Percentiles rank a stretch among this genome's conserved stretches.
These are phyloP conservation scores for Panicum hallii DNA, from an alignment of 202 grass and related monocot species.

Conservation along the genomic window DNA sequence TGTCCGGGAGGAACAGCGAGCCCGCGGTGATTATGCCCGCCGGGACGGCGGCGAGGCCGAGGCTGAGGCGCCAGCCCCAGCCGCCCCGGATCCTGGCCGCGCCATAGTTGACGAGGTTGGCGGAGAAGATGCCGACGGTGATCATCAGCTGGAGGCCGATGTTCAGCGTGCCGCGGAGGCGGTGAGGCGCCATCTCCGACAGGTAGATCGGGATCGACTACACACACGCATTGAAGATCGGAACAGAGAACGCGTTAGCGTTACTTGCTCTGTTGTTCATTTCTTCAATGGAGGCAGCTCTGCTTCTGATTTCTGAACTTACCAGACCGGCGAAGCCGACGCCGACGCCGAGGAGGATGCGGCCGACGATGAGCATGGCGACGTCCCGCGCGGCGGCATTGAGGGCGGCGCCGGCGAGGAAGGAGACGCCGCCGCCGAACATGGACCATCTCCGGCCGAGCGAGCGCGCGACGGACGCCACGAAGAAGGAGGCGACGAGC, in stretches of 20 bases:
- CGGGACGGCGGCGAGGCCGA: constrained; percentile 53
- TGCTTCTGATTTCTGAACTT: not conserved
- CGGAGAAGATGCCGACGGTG: constrained; percentile 50
- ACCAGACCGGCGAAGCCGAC: constrained; percentile 57
- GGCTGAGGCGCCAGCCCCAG: constrained; percentile 61
- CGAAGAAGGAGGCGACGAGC: constrained; percentile 56
- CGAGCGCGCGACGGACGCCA: constrained; percentile 40
- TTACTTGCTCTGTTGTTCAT: not conserved
- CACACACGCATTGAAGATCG: not conserved
- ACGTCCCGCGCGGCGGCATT: constrained; percentile 46
- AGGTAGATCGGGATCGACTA: constrained; percentile 51
- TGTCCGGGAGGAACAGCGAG: constrained; percentile 59
- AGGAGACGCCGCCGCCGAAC: constrained; percentile 51
- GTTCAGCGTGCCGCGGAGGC: constrained; percentile 51
- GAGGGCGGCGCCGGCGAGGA: constrained; percentile 50
- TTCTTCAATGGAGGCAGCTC: not conserved
- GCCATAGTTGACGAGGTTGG: constrained; percentile 54
- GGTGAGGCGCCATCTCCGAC: constrained; percentile 52
- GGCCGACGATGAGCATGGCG: constrained; percentile 58
- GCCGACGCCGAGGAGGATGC: constrained; percentile 58
- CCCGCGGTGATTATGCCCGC: constrained; percentile 46
- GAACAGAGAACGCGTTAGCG: not conserved
- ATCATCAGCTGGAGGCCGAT: constrained; percentile 57
- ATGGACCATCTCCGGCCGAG: constrained; percentile 57
- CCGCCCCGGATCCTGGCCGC: constrained; percentile 41